Percentiles rank a stretch among this genome's conserved stretches.
phyloP scores from a whole-genome alignment of 257 asterid species.

The Mentha longifolia region DNA sequence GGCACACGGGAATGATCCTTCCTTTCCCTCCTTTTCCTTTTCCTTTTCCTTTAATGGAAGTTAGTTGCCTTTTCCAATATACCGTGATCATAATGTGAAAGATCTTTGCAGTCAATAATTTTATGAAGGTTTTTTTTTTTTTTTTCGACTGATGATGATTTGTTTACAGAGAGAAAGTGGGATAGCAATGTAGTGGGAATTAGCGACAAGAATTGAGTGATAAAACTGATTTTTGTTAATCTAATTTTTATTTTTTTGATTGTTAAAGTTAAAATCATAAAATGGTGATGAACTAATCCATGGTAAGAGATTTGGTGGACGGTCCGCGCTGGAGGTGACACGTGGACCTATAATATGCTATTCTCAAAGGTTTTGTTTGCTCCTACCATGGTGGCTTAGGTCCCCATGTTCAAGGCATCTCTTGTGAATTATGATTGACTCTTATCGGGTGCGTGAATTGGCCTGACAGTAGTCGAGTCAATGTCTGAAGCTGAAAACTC shows the following conservation, averaged over 20 bases:
- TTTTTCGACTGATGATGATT: neutral
- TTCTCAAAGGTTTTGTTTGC: neutral
- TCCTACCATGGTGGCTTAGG: neutral
- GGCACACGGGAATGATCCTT: slow-evolving; percentile 38
- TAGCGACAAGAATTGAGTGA: slow-evolving; percentile 51
- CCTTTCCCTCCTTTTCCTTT: slow-evolving; percentile 35
- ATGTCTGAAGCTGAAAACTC: no score
- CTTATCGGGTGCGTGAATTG: no score
- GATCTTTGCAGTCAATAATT: slow-evolving; percentile 44
- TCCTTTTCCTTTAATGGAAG: slow-evolving; percentile 39
- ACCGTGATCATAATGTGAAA: slow-evolving; percentile 41
- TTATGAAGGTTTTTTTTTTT: slow-evolving; percentile 3
- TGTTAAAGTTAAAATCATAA: neutral
- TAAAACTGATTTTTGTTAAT: slow-evolving; percentile 5
- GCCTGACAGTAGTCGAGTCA: no score
- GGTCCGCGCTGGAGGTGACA: slow-evolving; percentile 43
- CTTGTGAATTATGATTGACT: neutral
- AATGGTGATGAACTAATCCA: slow-evolving; percentile 9
- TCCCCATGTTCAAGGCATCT: slow-evolving; percentile 20
- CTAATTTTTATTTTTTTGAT: no score
- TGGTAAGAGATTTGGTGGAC: neutral
- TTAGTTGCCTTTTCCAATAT: slow-evolving; percentile 38
- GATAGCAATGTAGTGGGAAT: slow-evolving; percentile 20
- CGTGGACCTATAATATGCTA: slow-evolving; percentile 41
- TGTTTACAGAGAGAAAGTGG: slow-evolving; percentile 21